Evolutionary conservation across 768 basidiomycete genomes (phyloP), one percentile per base, ranked within the genome.

Genomic region (Boletales sp.): DNA sequence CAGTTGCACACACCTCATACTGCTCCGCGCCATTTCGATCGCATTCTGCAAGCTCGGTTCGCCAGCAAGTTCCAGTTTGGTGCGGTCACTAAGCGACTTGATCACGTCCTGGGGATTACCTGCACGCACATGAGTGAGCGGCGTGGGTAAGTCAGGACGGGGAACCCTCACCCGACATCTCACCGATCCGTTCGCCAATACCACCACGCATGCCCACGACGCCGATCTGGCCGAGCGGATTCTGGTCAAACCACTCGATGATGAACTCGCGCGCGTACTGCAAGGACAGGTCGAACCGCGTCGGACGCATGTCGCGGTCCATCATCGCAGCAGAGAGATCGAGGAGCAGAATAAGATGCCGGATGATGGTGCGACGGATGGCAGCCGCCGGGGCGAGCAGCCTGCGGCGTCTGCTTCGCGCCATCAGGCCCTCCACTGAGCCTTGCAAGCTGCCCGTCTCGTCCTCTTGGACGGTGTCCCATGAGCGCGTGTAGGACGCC

Each of bases 171-270:
- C 94, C 95, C 58, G 94, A 90, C 85, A 99, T 90, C 52, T 93
- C 89, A 2, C 90, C 83, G 37, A 98, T 72, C 4, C 90, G 81
- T 68, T 98, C 97, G 0, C 93, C 94, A 19, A 97, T 68, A 0
- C 97, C 92, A 31, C 90, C 83, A 19, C 94, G 76, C 82, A 98
- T 92, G 6, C 90, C 92, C 15, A 98, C 91, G 29, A 98, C 73
- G 2, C 94, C 95, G 55, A 99, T 90, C 69, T 98, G 97, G 18
- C 95, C 94, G 12, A 99, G 76, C 1, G 97, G 97, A 62, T 99
- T 99, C 72, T 98, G 97, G 70, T 99, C 97, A 68, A 98, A 99
- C 94, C 95, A 99, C 66, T 99, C 97, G 8, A 80, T 74, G 27
- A 98, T 79, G 57, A 98, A 99, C 59, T 91, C 90, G 50, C 93